phyloP scores from a whole-genome alignment of 352 stramenopile species.

The Poterioochromonas sp. region DNA sequence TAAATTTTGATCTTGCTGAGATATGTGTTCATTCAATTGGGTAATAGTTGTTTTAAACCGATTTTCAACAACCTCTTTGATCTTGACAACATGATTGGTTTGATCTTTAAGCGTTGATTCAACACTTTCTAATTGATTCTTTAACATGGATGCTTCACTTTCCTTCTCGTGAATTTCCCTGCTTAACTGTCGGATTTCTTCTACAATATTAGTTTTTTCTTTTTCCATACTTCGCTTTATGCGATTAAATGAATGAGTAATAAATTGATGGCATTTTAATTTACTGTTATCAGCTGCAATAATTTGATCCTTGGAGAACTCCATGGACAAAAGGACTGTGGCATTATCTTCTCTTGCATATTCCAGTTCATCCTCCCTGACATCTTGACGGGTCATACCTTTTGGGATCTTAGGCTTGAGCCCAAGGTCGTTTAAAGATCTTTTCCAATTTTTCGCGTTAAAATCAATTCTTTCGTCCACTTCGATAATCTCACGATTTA shows the following conservation, averaged over 20 bases:
- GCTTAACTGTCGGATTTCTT: background rate
- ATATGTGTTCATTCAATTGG: conserved; percentile 4
- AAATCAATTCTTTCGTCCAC: conserved; percentile 5
- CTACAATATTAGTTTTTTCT: background rate
- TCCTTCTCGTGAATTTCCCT: background rate
- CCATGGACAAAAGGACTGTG: too few species aligned
- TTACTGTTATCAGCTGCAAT: background rate
- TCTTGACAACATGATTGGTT: background rate
- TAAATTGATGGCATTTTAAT: background rate
- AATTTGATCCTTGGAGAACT: background rate
- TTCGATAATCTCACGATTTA: background rate
- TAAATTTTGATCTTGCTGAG: background rate
- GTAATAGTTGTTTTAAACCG: background rate
- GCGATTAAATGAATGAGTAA: background rate
- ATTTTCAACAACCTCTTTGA: background rate
- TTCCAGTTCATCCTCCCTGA: background rate
- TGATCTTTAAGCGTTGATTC: background rate
- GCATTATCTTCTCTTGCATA: background rate
- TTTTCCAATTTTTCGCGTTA: background rate
- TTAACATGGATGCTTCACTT: background rate
- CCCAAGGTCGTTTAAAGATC: background rate
- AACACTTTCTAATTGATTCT: background rate
- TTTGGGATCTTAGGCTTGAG: background rate
- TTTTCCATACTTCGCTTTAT: background rate
- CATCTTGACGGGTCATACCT: background rate